phyloP scores from a whole-genome alignment of 129 eudicot species.

The Glebionis coronaria region DNA sequence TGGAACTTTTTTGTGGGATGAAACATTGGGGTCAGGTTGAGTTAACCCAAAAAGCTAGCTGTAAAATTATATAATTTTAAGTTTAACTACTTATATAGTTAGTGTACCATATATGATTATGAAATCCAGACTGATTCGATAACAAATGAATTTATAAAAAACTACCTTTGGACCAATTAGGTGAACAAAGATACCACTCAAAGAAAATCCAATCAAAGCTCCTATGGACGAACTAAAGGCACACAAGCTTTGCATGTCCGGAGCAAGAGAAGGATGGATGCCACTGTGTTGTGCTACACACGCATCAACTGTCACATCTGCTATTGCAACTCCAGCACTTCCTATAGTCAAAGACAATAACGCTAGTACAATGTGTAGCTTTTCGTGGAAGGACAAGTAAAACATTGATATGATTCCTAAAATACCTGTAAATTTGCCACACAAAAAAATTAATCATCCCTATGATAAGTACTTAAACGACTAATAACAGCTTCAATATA shows the following conservation, averaged over 20 bases:
- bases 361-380: constrained; percentile 67
- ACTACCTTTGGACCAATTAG: constrained; percentile 86
- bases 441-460: no score
- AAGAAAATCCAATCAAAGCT: constrained; percentile 64
- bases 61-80: no score
- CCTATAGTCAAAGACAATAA: constrained; percentile 64
- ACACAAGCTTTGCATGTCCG: constrained; percentile 96
- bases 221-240: constrained; percentile 79
- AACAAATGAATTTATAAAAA: background rate
- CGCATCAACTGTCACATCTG: constrained; percentile 95
- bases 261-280: constrained; percentile 63
- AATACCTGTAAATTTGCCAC: constrained; percentile 41
- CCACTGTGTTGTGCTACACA: constrained; percentile 87
- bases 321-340: constrained; percentile 92
- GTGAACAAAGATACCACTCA: constrained; percentile 90
- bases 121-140: no score
- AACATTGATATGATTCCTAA: constrained; percentile 79
- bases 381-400: constrained; percentile 59
- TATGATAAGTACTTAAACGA: no score
- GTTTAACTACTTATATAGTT: no score
- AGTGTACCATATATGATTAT: no score
- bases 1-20: no score
- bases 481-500: no score
- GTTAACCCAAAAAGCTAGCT: no score
- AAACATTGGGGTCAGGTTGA: no score